These are phyloP conservation scores for Elongisporangium anandrum DNA, from an alignment of 352 stramenopile species.

Conservation along the genomic window DNA sequence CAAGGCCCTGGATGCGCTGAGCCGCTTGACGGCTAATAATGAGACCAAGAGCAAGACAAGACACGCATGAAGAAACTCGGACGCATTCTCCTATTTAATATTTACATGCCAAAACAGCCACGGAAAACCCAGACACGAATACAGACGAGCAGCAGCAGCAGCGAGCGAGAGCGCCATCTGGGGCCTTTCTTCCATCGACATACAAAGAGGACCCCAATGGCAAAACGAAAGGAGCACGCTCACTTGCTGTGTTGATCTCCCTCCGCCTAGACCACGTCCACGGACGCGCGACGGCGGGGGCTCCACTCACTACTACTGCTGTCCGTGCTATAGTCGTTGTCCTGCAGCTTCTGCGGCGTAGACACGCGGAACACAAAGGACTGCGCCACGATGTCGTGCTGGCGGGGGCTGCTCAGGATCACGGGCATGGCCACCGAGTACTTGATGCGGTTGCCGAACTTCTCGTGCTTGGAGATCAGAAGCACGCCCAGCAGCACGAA, in stretches of 20 bases:
- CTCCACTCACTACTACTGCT: conserved; percentile 23
- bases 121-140: not conserved
- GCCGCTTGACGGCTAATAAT: conserved; percentile 15
- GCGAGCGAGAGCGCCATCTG: conserved; percentile 1
- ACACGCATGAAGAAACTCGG: not conserved
- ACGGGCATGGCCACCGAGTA: conserved; percentile 88
- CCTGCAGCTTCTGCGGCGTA: conserved; percentile 67
- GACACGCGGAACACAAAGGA: conserved; percentile 86
- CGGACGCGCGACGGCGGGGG: conserved; percentile 11
- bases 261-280: conserved; percentile 43
- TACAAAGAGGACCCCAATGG: too few species aligned
- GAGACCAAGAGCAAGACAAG: not conserved
- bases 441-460: conserved; percentile 87
- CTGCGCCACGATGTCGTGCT: conserved; percentile 86
- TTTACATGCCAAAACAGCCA: not conserved
- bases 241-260: not conserved
- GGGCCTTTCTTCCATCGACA: too few species aligned
- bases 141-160: not conserved
- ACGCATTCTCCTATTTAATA: not conserved
- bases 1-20: conserved; percentile 28
- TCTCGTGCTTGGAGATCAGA: conserved; percentile 84
- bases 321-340: conserved; percentile 55
- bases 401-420: conserved; percentile 74
- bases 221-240: not conserved
- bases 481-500: conserved; percentile 75